phyloP scores from a whole-genome alignment of 306 rosid genomes.

The Rubus idaeus region DNA sequence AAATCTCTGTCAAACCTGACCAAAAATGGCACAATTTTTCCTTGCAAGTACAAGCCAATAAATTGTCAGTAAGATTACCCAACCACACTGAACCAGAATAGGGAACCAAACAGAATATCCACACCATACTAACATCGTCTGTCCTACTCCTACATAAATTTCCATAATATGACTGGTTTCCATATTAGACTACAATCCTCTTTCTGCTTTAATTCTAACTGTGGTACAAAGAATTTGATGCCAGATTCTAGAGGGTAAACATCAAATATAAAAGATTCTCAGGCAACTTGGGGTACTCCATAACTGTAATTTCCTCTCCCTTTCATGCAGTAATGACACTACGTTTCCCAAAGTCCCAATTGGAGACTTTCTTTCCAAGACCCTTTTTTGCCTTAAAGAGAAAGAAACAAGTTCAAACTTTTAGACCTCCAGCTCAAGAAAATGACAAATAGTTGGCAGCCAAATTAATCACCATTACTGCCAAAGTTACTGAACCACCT shows the following conservation, averaged over 20 bases:
- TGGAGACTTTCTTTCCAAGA: slow-evolving; percentile 34
- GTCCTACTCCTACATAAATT: not conserved
- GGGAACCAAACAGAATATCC: slow-evolving; percentile 38
- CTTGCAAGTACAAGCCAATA: not conserved
- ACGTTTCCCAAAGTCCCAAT: slow-evolving; percentile 26
- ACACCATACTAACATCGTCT: slow-evolving; percentile 14
- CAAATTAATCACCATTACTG: not conserved
- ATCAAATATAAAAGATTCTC: slow-evolving; percentile 39
- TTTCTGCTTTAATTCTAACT: slow-evolving; percentile 28
- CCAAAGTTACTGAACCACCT: too few relatives aligned
- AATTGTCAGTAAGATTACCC: not conserved
- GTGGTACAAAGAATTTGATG: slow-evolving; percentile 43
- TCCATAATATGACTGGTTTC: slow-evolving; percentile 6
- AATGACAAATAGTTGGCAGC: slow-evolving; percentile 29
- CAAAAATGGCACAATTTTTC: not conserved
- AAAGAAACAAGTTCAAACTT: slow-evolving; percentile 42
- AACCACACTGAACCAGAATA: slow-evolving; percentile 19
- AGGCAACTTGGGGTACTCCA: slow-evolving; percentile 38
- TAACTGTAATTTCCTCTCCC: slow-evolving; percentile 36
- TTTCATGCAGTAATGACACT: slow-evolving; percentile 24
- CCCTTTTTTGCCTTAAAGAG: slow-evolving; percentile 26
- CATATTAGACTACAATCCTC: not conserved
- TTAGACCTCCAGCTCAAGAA: slow-evolving; percentile 36
- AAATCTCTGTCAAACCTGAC: too few relatives aligned
- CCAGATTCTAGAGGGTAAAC: slow-evolving; percentile 40